These are phyloP conservation scores for Acacia acuminata DNA, from an alignment of 306 rosid genomes.

Conservation along the genomic window DNA sequence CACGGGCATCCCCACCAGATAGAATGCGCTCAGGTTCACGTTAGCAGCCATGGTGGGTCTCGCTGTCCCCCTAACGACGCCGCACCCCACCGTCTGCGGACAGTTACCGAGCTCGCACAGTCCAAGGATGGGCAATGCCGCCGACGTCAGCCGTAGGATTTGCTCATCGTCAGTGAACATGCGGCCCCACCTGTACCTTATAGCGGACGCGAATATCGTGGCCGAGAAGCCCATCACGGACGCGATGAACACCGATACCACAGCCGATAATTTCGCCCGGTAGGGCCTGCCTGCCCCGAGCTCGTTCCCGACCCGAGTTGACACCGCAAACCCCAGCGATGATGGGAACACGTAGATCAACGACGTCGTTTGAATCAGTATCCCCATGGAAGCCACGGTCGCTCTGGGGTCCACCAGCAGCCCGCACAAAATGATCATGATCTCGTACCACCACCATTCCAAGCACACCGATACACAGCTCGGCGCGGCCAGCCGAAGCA, in stretches of 20 bases:
- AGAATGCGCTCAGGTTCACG: conserved; percentile 82
- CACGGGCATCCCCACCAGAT: conserved; percentile 86
- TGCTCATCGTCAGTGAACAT: conserved; percentile 61
- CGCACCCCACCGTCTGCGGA: conserved; percentile 93
- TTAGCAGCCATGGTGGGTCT: conserved; percentile 82
- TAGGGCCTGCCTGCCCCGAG: conserved; percentile 63
- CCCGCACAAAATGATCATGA: conserved; percentile 86
- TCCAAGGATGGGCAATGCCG: conserved; percentile 80
- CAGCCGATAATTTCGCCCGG: conserved; percentile 57
- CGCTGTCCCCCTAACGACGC: conserved; percentile 85
- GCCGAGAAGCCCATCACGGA: conserved; percentile 65
- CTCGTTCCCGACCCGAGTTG: conserved; percentile 85
- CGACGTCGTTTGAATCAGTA: conserved; percentile 85
- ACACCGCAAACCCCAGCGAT: conserved; percentile 73
- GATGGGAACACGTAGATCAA: conserved; percentile 89
- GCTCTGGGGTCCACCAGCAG: conserved; percentile 71
- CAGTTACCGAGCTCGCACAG: conserved; percentile 94
- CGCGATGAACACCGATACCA: conserved; percentile 54
- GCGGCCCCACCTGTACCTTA: conserved; percentile 69
- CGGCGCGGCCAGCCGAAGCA: conserved; percentile 69
- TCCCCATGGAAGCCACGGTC: conserved; percentile 89
- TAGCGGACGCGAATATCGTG: conserved; percentile 49
- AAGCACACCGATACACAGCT: conserved; percentile 90
- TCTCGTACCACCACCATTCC: conserved; percentile 99
- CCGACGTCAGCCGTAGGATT: conserved; percentile 64